phyloP scores from a whole-genome alignment of 2,329 filamentous ascomycete species.

The Neonectria sp. region DNA sequence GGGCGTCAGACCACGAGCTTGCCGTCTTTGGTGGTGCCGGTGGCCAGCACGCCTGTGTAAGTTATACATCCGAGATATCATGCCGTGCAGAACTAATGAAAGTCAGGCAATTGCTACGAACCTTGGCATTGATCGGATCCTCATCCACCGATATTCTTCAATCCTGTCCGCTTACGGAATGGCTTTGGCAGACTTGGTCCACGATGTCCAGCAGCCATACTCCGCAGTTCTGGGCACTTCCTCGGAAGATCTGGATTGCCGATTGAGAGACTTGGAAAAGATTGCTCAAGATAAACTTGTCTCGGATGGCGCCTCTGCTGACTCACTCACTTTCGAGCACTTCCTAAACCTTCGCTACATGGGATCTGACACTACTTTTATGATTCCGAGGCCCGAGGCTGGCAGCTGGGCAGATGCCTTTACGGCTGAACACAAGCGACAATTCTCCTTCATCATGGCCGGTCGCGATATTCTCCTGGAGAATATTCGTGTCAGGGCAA shows the following conservation, averaged over 20 bases:
- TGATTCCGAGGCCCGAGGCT: constrained; percentile 48
- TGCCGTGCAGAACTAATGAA: background rate
- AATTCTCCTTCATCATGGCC: constrained; percentile 73
- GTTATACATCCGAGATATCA: background rate
- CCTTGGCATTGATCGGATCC: constrained; percentile 56
- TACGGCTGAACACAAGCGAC: constrained; percentile 78
- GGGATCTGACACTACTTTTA: constrained; percentile 59
- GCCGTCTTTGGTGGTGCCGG: constrained; percentile 54
- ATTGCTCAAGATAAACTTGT: constrained; percentile 17
- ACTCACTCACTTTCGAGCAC: constrained; percentile 58
- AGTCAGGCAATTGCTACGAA: constrained; percentile 52
- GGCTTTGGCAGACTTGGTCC: constrained; percentile 58
- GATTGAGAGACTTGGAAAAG: constrained; percentile 32
- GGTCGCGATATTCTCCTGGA: constrained; percentile 18
- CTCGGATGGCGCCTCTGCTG: constrained; percentile 51
- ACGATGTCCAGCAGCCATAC: constrained; percentile 49
- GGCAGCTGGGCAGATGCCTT: constrained; percentile 66
- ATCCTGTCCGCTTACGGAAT: constrained; percentile 62
- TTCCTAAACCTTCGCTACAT: constrained; percentile 61
- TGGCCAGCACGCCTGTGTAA: constrained; percentile 57
- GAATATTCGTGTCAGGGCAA: constrained; percentile 17
- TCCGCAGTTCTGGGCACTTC: constrained; percentile 40
- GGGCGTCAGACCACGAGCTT: constrained; percentile 53
- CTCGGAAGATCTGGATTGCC: background rate
- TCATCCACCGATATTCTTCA: constrained; percentile 60